These are phyloP conservation scores for Sugiyamaella smithiae DNA, from an alignment of 805 yeast species.

Conservation along the genomic window DNA sequence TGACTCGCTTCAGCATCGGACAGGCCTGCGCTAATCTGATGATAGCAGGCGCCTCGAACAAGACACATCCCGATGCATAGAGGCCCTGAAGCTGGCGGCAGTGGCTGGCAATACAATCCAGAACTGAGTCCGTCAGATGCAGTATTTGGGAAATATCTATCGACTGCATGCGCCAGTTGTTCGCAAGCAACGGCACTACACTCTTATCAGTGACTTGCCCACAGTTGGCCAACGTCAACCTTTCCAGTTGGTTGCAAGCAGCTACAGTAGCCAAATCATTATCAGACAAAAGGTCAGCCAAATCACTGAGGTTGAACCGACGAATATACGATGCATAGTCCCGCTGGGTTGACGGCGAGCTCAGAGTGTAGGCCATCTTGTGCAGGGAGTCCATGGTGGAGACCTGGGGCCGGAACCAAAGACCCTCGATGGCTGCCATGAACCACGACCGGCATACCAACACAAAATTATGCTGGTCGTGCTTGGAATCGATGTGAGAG, in stretches of 20 bases:
- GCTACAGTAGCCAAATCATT: conserved; percentile 55
- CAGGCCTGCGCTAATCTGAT: conserved; percentile 57
- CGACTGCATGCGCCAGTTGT: conserved; percentile 72
- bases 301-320: conserved; percentile 74
- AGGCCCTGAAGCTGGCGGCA: conserved; percentile 84
- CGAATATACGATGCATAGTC: conserved; percentile 53
- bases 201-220: conserved; percentile 56
- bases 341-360: conserved; percentile 30
- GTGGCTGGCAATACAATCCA: conserved; percentile 60
- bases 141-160: conserved; percentile 82
- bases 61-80: conserved; percentile 80
- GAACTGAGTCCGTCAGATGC: conserved; percentile 66
- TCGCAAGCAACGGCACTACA: conserved; percentile 57
- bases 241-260: conserved; percentile 71
- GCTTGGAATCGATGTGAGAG: conserved; percentile 17
- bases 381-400: conserved; percentile 48
- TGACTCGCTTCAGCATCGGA: conserved; percentile 75
- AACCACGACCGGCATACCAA: conserved; percentile 83
- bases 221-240: conserved; percentile 84
- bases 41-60: conserved; percentile 66
- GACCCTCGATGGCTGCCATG: conserved; percentile 65
- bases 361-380: conserved; percentile 55
- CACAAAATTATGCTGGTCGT: conserved; percentile 36
- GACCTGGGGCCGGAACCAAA: conserved; percentile 86
- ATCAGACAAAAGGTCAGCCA: conserved; percentile 66